Evolutionary conservation across 768 basidiomycete genomes (phyloP).

Genomic region (Boletales sp.): DNA sequence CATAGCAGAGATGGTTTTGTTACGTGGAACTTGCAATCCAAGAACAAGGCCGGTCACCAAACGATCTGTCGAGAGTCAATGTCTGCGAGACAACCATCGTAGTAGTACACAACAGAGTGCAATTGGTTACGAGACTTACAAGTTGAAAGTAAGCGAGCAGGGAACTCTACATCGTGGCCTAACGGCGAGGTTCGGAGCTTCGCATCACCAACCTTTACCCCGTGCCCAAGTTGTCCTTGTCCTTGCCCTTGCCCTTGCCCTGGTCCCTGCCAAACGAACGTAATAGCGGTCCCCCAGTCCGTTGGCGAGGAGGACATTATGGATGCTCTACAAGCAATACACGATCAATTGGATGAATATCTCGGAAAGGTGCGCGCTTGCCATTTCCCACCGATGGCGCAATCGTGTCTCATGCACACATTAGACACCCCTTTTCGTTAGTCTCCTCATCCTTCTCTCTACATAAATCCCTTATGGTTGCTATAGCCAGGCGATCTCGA

Average conservation of each 20-base stretch:
- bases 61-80: too few relatives aligned
- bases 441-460: background rate
- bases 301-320: background rate
- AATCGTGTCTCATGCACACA: conserved; percentile 30
- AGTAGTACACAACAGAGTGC: too few relatives aligned
- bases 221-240: too few relatives aligned
- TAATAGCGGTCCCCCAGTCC: background rate
- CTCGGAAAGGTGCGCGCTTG: conserved; percentile 18
- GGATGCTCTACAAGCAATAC: conserved; percentile 14
- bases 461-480: background rate
- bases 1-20: too few relatives aligned
- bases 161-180: background rate
- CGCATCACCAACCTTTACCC: too few relatives aligned
- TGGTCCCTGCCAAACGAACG: conserved; percentile 1
- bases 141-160: too few relatives aligned
- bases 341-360: conserved; percentile 18
- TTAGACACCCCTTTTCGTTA: conserved; percentile 19
- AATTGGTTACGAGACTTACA: too few relatives aligned
- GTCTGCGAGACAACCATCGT: too few relatives aligned
- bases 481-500: conserved; percentile 15
- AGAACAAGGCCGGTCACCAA: too few relatives aligned
- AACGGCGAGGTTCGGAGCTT: too few relatives aligned
- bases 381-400: conserved; percentile 24
- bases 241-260: background rate
- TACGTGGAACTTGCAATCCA: too few relatives aligned